Base-by-base conservation (phyloP, 805 yeast species). In the Cyberlindnera mycetangii region DNA sequence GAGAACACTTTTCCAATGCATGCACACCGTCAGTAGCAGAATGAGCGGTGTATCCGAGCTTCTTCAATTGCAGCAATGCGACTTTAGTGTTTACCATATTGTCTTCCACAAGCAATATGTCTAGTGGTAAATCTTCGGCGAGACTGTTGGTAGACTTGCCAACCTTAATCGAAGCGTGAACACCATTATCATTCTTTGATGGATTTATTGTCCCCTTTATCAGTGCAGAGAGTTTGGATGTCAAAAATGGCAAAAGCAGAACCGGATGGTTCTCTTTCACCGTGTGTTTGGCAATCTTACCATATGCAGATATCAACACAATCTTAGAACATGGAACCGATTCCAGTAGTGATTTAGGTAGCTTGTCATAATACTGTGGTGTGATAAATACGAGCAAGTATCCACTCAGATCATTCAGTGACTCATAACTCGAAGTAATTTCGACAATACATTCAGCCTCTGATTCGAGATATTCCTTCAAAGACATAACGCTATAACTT, bases 81-180 rank as follows among this genome's bases (percentile, higher is more conserved):
- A 77, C 81, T 41, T 67, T 65, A 9, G 76, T 70, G 65, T 92
- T 92, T 59, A 92, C 89, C 31, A 89, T 83, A 63, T 92, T 92
- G 69, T 92, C 99, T 62, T 92, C 98, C 10, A 93, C 98, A 24
- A 92, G 88, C 39, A 92, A 66, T 2, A 92, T 96, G 25, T 65
- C 58, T 21, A 80, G 63, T 5, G 82, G 82, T 3, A 42, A 21
- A 14, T 49, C 48, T 3, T 46, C 41, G 1, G 48, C 48, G 2
- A 55, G 31, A 10, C 31, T 41, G 24, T 19, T 17, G 27, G 6
- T n/a, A 7, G 11, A 18, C 18, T n/a, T 15, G 32, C 9, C 8
- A 12, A 24, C 6, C 24, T n/a, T n/a, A 9, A 15, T 4, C 21
- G 14, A 19, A 11, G 35, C n/a, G 8, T 16, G 7, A 4, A 9